Conservation (phyloP, 1,284 basidiomycete species). For the Clitocybe nebularis region DNA sequence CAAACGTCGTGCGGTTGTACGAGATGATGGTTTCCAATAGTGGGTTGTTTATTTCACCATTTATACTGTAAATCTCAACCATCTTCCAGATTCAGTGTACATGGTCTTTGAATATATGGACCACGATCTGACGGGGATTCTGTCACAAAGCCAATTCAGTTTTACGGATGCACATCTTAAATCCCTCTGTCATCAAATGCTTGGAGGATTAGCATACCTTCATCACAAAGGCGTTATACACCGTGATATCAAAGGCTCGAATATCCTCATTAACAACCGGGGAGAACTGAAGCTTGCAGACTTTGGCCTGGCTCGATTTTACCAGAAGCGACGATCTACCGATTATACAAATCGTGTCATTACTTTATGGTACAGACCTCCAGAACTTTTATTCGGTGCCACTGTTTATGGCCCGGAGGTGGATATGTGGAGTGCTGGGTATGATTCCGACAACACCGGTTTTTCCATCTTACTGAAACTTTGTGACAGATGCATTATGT, state of each 20-base stretch:
- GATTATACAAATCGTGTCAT: conserved; percentile 99
- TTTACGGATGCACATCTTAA: conserved; percentile 91
- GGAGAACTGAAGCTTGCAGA: conserved; percentile 96
- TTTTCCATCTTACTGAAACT: conserved; percentile 4
- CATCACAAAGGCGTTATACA: conserved; percentile 96
- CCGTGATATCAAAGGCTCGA: conserved; percentile 97
- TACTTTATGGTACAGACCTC: conserved; percentile 98
- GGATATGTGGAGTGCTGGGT: conserved; percentile 99
- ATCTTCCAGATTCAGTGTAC: conserved; percentile 78
- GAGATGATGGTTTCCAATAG: conserved; percentile 99
- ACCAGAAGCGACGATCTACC: conserved; percentile 82
- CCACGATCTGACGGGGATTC: conserved; percentile 93
- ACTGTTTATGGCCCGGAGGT: conserved; percentile 97
- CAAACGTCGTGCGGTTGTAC: conserved; percentile 84
- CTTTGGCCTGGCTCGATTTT: conserved; percentile 97
- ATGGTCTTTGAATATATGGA: conserved; percentile 99
- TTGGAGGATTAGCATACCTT: conserved; percentile 89
- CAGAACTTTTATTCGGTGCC: conserved; percentile 93
- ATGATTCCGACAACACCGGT: conserved; percentile 23
- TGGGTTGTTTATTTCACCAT: conserved; percentile 32
- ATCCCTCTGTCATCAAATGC: conserved; percentile 93
- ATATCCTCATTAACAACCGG: conserved; percentile 91
- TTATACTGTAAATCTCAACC: conserved; percentile 9
- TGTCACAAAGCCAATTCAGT: conserved; percentile 85
- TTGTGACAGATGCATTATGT: conserved; percentile 85